Percentiles rank a stretch among this genome's conserved stretches.
Conservation (phyloP, 1,284 basidiomycete species). For the Testicularia cyperi region DNA sequence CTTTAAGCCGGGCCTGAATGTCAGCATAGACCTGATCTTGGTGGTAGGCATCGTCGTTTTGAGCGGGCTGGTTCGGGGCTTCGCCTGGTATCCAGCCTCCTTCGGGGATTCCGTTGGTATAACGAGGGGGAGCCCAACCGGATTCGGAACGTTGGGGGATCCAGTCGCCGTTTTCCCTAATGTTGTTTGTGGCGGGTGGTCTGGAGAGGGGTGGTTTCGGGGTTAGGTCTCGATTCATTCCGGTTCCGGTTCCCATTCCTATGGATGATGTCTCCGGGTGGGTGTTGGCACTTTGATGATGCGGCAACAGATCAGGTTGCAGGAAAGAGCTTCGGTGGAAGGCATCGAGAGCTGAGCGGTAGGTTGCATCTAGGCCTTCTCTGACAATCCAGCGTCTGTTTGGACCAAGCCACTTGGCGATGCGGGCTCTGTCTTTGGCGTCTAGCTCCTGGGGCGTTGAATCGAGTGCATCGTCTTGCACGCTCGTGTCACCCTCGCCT, state of each 20-base stretch:
- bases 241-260: no score
- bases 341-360: constrained; percentile 10
- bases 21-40: constrained; percentile 33
- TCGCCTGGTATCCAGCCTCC: constrained; percentile 37
- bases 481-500: constrained; percentile 63
- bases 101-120: constrained; percentile 16
- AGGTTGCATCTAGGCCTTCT: constrained; percentile 46
- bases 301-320: constrained; percentile 6
- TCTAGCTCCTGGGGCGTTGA: constrained; percentile 7
- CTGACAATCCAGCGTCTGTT: constrained; percentile 29
- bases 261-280: no score
- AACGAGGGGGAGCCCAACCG: constrained; percentile 52
- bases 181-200: no score
- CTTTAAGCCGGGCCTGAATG: constrained; percentile 28
- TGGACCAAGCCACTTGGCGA: constrained; percentile 33
- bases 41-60: constrained; percentile 15
- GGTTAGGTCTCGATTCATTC: no score
- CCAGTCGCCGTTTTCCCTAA: constrained; percentile 1
- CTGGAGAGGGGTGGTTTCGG: no score
- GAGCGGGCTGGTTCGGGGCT: constrained; percentile 23
- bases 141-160: constrained; percentile 14
- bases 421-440: constrained; percentile 20
- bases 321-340: constrained; percentile 15
- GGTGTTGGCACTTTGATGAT: constrained; percentile 1
- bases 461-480: constrained; percentile 62